phyloP scores from a whole-genome alignment of 306 rosid species.

The Cucurbita moschata region DNA sequence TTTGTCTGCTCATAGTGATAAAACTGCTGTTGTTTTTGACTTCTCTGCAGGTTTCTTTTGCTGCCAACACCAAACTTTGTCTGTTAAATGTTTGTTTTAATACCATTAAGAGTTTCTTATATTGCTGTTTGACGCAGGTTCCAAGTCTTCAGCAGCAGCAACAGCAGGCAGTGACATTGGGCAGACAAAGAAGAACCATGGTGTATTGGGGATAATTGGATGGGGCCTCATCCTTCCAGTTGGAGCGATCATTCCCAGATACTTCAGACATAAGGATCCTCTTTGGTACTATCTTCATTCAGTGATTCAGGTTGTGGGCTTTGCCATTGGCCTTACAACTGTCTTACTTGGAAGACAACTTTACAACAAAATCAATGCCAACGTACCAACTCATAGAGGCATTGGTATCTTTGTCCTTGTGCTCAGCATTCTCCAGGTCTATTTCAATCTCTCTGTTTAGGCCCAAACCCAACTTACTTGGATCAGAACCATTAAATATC shows the following conservation, averaged over 20 bases:
- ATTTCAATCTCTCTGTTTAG: slow-evolving; percentile 1
- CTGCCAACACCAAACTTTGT: neutral
- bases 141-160: slow-evolving; percentile 17
- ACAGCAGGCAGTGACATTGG: slow-evolving; percentile 26
- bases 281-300: slow-evolving; percentile 90
- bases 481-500: neutral
- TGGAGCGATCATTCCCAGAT: slow-evolving; percentile 86
- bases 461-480: neutral
- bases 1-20: slow-evolving; percentile 47
- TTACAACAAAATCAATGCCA: slow-evolving; percentile 34
- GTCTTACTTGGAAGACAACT: slow-evolving; percentile 79
- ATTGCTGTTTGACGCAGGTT: slow-evolving; percentile 29
- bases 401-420: slow-evolving; percentile 77
- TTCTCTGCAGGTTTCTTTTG: slow-evolving; percentile 56
- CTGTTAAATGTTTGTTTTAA: neutral
- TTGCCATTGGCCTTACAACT: slow-evolving; percentile 58
- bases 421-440: slow-evolving; percentile 85
- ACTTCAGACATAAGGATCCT: slow-evolving; percentile 89
- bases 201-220: slow-evolving; percentile 68
- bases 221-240: slow-evolving; percentile 85
- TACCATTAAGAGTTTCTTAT: neutral
- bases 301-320: slow-evolving; percentile 66
- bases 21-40: slow-evolving; percentile 48
- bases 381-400: slow-evolving; percentile 79
- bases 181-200: slow-evolving; percentile 69